Evolutionary conservation across 208 protist genomes (phyloP).

Genomic region (Leishmania lainsoni): DNA sequence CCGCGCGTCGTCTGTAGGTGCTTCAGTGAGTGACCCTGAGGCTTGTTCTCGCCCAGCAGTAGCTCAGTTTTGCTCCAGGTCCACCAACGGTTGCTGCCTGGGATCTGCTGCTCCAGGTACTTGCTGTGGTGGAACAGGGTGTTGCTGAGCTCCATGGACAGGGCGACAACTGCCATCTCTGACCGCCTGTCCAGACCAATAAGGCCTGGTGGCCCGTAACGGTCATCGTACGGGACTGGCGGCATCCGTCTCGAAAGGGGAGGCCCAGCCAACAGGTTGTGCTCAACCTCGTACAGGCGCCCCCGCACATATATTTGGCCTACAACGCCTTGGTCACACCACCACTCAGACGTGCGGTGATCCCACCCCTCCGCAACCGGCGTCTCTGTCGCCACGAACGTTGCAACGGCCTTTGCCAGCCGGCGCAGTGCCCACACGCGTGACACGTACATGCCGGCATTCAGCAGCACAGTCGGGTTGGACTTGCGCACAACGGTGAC

Average conservation of each 20-base stretch:
- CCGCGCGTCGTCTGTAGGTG: conserved; percentile 13
- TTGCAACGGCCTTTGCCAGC: conserved; percentile 15
- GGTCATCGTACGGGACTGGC: conserved; percentile 5
- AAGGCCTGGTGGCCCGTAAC: conserved; percentile 15
- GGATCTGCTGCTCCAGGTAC: conserved; percentile 29
- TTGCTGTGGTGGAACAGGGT: conserved; percentile 16
- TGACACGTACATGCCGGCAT: conserved; percentile 34
- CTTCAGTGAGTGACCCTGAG: not conserved
- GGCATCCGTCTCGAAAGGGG: conserved; percentile 6
- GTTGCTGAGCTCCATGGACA: conserved; percentile 11
- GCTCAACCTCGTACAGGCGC: conserved; percentile 36
- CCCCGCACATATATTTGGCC: conserved; percentile 34
- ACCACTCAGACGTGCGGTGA: conserved; percentile 23
- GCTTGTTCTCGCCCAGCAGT: conserved; percentile 23
- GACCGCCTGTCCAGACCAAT: conserved; percentile 26
- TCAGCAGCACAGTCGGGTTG: conserved; percentile 26
- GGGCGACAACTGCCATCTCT: conserved; percentile 24
- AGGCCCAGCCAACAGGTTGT: conserved; percentile 27
- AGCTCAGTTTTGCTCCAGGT: conserved; percentile 14
- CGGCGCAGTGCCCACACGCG: conserved; percentile 39
- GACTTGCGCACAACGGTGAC: conserved; percentile 11
- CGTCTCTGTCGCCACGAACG: conserved; percentile 18
- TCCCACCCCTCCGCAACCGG: conserved; percentile 19
- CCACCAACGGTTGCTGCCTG: not conserved
- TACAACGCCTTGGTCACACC: conserved; percentile 35